These are phyloP conservation scores for Camellia lanceoleosa DNA, from an alignment of 148 eudicot species.

Conservation along the genomic window DNA sequence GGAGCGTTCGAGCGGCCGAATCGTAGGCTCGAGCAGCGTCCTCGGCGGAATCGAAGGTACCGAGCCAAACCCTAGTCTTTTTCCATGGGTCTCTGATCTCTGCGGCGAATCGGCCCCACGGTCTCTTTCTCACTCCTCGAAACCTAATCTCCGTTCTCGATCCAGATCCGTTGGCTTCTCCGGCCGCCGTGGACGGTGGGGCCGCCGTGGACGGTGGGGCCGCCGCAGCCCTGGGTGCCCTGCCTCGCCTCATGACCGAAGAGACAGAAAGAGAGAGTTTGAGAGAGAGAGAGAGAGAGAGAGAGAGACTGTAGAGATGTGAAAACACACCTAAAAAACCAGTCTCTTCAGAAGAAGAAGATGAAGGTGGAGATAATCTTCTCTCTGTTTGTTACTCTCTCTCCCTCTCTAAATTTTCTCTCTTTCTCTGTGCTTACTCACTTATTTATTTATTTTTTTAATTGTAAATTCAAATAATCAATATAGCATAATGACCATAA, in stretches of 20 bases:
- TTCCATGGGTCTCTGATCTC: conserved; percentile 84
- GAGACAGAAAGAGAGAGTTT: neutral
- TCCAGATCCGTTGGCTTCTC: conserved; percentile 34
- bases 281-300: neutral
- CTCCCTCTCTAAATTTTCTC: neutral
- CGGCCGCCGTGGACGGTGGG: conserved; percentile 13
- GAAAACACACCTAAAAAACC: neutral
- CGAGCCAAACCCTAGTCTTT: conserved; percentile 76
- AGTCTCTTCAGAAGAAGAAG: neutral
- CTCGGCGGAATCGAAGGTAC: conserved; percentile 68
- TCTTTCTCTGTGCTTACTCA: neutral
- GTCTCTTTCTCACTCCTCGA: conserved; percentile 65
- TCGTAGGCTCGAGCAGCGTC: conserved; percentile 82
- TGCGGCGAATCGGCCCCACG: conserved; percentile 75
- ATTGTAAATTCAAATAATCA: neutral
- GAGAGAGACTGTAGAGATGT: neutral
- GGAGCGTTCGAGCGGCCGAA: conserved; percentile 52
- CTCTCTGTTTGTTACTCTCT: neutral
- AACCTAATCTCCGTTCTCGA: conserved; percentile 33
- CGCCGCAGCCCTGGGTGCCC: conserved; percentile 20
- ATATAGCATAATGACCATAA: conserved; percentile 1
- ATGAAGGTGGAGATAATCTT: conserved; percentile 1
- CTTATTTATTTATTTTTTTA: neutral
- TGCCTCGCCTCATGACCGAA: conserved; percentile 30
- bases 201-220: conserved; percentile 21